Conservation (phyloP, 768 basidiomycete species). For the Pisolithus tinctorius region DNA sequence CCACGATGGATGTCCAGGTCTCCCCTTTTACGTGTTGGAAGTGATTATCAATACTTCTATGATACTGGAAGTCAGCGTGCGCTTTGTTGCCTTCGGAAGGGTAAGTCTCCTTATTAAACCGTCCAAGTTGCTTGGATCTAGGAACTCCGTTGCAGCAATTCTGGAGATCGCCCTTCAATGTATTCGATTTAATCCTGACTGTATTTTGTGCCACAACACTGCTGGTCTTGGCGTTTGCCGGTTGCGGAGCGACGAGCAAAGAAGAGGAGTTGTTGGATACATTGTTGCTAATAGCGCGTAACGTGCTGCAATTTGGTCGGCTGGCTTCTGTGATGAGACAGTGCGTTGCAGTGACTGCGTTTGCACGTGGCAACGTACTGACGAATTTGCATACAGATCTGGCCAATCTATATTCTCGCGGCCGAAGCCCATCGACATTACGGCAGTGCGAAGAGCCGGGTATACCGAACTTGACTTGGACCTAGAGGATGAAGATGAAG, state of each 20-base stretch:
- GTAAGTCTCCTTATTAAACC: slow-evolving; percentile 43
- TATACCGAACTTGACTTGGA: slow-evolving; percentile 63
- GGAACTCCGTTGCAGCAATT: slow-evolving; percentile 63
- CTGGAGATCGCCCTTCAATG: slow-evolving; percentile 91
- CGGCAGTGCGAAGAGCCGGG: slow-evolving; percentile 58
- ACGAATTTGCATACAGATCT: slow-evolving; percentile 42
- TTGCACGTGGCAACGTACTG: slow-evolving; percentile 3
- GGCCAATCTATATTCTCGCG: slow-evolving; percentile 85
- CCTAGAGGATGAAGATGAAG: slow-evolving; percentile 57
- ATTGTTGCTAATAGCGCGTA: slow-evolving; percentile 83
- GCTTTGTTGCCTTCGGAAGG: slow-evolving; percentile 88
- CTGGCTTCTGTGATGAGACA: slow-evolving; percentile 91
- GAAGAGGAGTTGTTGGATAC: slow-evolving; percentile 95
- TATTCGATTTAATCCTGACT: slow-evolving; percentile 84
- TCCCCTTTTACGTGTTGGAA: slow-evolving; percentile 87
- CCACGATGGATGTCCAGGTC: slow-evolving; percentile 76
- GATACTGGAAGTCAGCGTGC: slow-evolving; percentile 89
- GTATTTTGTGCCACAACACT: slow-evolving; percentile 86
- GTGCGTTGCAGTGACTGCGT: slow-evolving; percentile 38
- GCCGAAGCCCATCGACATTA: slow-evolving; percentile 82
- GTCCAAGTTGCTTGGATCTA: slow-evolving; percentile 3
- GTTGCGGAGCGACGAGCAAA: slow-evolving; percentile 75
- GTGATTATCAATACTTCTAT: slow-evolving; percentile 83
- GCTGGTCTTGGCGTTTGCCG: slow-evolving; percentile 81
- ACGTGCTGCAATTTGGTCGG: slow-evolving; percentile 87